These are phyloP conservation scores for Rhodotorula sp. DNA, from an alignment of 1,284 basidiomycete genomes.

Conservation along the genomic window DNA sequence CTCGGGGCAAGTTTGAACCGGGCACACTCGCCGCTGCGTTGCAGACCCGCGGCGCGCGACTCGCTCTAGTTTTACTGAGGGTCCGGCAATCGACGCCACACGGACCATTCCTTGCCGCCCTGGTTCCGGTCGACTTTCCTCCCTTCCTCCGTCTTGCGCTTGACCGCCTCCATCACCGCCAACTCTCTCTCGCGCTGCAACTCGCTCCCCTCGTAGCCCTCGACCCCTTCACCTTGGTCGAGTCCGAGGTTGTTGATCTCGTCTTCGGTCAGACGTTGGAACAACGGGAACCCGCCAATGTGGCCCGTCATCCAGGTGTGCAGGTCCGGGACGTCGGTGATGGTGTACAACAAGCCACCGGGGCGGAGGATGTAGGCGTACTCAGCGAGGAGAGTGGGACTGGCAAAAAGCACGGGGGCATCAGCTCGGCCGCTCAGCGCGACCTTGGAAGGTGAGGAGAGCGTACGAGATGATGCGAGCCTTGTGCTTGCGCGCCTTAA, in stretches of 20 bases:
- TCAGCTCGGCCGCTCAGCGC: neutral
- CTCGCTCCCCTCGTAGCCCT: constrained; percentile 24
- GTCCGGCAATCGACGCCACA: constrained; percentile 41
- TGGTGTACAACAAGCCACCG: constrained; percentile 93
- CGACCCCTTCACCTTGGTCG: constrained; percentile 35
- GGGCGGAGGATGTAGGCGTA: constrained; percentile 91
- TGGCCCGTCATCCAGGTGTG: constrained; percentile 95
- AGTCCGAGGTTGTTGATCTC: constrained; percentile 56
- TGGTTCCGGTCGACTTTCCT: constrained; percentile 97
- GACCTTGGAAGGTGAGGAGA: neutral
- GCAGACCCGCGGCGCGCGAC: neutral
- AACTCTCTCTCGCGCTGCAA: constrained; percentile 57
- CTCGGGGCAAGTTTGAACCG: too few species aligned
- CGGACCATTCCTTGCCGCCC: constrained; percentile 54
- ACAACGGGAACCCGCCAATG: constrained; percentile 79
- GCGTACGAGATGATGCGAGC: constrained; percentile 55
- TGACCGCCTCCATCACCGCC: constrained; percentile 74
- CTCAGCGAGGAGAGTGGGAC: constrained; percentile 77
- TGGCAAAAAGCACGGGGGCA: constrained; percentile 1
- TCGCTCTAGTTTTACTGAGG: constrained; percentile 4
- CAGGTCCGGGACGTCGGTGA: constrained; percentile 93
- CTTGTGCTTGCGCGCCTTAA: constrained; percentile 97
- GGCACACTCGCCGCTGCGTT: too few species aligned
- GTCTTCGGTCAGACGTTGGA: constrained; percentile 73
- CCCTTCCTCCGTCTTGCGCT: constrained; percentile 87